These are phyloP conservation scores for Fusarium siculi DNA, from an alignment of 2,329 filamentous ascomycete species.

Conservation along the genomic window DNA sequence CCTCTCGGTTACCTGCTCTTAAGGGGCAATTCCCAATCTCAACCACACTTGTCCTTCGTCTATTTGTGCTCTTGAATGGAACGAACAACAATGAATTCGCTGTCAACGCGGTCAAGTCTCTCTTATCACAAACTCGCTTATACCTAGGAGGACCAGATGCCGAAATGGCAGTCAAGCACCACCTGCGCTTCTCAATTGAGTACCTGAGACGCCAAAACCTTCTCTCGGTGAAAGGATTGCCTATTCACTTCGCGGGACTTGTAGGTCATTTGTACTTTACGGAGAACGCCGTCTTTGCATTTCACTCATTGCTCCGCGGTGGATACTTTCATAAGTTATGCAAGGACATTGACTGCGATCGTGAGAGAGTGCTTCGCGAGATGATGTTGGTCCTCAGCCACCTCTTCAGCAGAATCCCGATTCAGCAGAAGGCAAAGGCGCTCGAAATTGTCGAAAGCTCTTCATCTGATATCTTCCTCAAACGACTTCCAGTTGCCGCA, in stretches of 20 bases:
- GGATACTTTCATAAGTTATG: conserved; percentile 75
- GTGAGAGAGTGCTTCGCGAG: conserved; percentile 54
- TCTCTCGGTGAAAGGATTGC: conserved; percentile 67
- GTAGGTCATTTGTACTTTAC: conserved; percentile 81
- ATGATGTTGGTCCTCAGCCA: conserved; percentile 77
- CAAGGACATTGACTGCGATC: conserved; percentile 61
- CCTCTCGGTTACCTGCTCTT: conserved; percentile 77
- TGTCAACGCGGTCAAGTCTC: conserved; percentile 68
- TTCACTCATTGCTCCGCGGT: conserved; percentile 77
- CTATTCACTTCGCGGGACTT: conserved; percentile 77
- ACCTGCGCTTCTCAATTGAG: conserved; percentile 83
- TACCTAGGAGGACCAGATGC: conserved; percentile 76
- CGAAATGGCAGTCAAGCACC: conserved; percentile 77
- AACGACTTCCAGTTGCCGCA: conserved; percentile 68
- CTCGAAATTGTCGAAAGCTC: conserved; percentile 55
- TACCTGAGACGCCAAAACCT: conserved; percentile 77
- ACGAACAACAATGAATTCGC: conserved; percentile 73
- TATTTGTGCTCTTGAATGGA: conserved; percentile 74
- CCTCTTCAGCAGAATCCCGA: conserved; percentile 71
- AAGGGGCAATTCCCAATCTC: conserved; percentile 83
- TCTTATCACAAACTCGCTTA: conserved; percentile 76
- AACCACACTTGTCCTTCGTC: conserved; percentile 74
- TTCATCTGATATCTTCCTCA: conserved; percentile 74
- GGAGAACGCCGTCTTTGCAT: conserved; percentile 79
- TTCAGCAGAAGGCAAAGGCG: conserved; percentile 57